Evolutionary conservation across 805 yeast species (phyloP).

Genomic region (Candida coquimbonensis): DNA sequence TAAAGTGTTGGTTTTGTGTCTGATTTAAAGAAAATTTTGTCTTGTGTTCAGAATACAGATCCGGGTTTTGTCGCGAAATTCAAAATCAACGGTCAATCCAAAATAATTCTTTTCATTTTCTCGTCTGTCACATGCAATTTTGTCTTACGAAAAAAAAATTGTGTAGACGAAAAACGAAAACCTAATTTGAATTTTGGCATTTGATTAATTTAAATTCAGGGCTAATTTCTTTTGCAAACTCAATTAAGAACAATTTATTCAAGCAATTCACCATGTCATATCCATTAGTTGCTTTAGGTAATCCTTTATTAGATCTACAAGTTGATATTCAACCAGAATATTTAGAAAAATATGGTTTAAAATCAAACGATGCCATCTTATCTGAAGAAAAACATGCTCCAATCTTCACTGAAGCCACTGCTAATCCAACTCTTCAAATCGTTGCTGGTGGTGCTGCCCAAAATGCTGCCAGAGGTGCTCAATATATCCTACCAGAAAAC

Average conservation of each 20-base stretch:
- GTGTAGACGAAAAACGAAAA: too few relatives aligned
- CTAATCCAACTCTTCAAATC: conserved; percentile 50
- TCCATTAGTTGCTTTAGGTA: conserved; percentile 80
- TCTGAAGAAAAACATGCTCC: conserved; percentile 77
- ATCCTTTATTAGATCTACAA: conserved; percentile 86
- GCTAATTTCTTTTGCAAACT: too few relatives aligned
- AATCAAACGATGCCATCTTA: conserved; percentile 91
- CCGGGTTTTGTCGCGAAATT: background rate
- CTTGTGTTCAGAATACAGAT: conserved; percentile 3
- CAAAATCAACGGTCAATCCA: too few relatives aligned
- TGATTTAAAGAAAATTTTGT: conserved; percentile 4
- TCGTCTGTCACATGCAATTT: background rate
- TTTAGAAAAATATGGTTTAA: conserved; percentile 73
- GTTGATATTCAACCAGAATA: conserved; percentile 62
- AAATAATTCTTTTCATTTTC: too few relatives aligned
- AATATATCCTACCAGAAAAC: conserved; percentile 72
- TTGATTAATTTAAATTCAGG: background rate
- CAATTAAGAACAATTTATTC: too few relatives aligned
- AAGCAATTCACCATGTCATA: conserved; percentile 38
- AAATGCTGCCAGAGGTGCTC: conserved; percentile 98
- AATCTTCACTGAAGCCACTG: conserved; percentile 73
- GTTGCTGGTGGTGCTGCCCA: conserved; percentile 99
- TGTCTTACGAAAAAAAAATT: too few relatives aligned
- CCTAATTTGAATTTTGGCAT: background rate
- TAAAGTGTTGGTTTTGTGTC: background rate